A percentile compares a stretch with the other conserved stretches of the same genome.
Conservation (phyloP, 1,139 yeast species). For the Candida buenavistaensis region DNA sequence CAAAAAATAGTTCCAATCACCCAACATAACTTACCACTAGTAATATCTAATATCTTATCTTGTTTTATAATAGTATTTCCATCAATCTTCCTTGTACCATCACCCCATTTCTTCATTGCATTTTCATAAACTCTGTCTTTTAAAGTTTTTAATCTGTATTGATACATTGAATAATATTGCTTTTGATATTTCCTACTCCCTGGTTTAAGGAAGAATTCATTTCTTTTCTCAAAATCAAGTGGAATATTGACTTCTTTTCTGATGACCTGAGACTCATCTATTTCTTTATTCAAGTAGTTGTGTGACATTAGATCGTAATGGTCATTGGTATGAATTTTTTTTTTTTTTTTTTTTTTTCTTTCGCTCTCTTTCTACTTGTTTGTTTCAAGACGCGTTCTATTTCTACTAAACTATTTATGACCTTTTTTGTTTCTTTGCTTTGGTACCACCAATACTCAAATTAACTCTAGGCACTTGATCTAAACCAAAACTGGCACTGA, state of each 20-base stretch:
- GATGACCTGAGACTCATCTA: neutral
- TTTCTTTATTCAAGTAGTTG: slow-evolving; percentile 1
- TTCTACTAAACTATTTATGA: slow-evolving; percentile 16
- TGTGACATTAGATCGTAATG: slow-evolving; percentile 2
- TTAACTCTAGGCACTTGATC: slow-evolving; percentile 96
- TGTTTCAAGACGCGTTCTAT: slow-evolving; percentile 7
- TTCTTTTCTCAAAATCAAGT: slow-evolving; percentile 7
- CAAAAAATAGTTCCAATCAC: slow-evolving; percentile 87
- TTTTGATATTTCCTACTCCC: slow-evolving; percentile 54
- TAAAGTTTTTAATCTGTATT: slow-evolving; percentile 56
- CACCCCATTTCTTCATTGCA: slow-evolving; percentile 45
- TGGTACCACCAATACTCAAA: slow-evolving; percentile 91
- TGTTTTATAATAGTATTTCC: slow-evolving; percentile 37
- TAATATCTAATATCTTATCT: slow-evolving; percentile 76
- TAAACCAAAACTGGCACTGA: slow-evolving; percentile 94
- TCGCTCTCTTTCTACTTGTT: too few relatives aligned
- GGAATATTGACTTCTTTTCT: slow-evolving; percentile 1
- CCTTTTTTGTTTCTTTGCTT: slow-evolving; percentile 53
- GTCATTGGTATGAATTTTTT: neutral
- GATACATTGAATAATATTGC: slow-evolving; percentile 78
- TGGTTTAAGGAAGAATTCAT: slow-evolving; percentile 19
- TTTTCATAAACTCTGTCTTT: slow-evolving; percentile 54
- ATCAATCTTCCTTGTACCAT: slow-evolving; percentile 41
- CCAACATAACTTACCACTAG: slow-evolving; percentile 74
- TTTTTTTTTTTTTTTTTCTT: slow-evolving; percentile 1